Base-by-base conservation (phyloP, 192 early-diverging fungal species). In the Dissophora ornata region DNA sequence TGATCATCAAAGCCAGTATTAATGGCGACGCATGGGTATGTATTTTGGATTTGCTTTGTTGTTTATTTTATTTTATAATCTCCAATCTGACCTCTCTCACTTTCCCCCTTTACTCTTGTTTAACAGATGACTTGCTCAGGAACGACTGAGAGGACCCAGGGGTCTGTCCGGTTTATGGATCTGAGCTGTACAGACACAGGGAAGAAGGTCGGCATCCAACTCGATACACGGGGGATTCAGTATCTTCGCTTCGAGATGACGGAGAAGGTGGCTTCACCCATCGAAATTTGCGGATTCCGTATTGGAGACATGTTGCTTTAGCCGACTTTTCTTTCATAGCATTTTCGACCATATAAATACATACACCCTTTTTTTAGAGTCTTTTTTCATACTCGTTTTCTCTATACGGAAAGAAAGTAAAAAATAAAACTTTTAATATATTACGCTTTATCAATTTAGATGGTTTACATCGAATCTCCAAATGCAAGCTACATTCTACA, bases 281-380 rank as follows among this genome's bases (percentile, higher is more conserved):
- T 77, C n/a, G 73, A 77, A 38, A 48, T 77, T 22, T 77, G 73
- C 38, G 73, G 73, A 1, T 67, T 77, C 26, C 73, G 73, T 7
- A 44, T 77, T 15, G 73, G 63, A 10, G 64, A 67, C 10, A 77
- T 77, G 73, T 12, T 45, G 44, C 44, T 45, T 38, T 38, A 49
- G n/a, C n/a, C n/a, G n/a, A n/a, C n/a, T n/a, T n/a, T n/a, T n/a
- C n/a, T n/a, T n/a, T n/a, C n/a, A n/a, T n/a, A n/a, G n/a, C n/a
- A n/a, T n/a, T n/a, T n/a, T n/a, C n/a, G n/a, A n/a, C n/a, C n/a
- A n/a, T n/a, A n/a, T n/a, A n/a, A n/a, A n/a, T n/a, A n/a, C n/a
- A n/a, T n/a, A n/a, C n/a, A n/a, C n/a, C n/a, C n/a, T n/a, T n/a
- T n/a, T n/a, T n/a, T n/a, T n/a, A n/a, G n/a, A n/a, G n/a, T 25